Evolutionary conservation across 2,329 filamentous ascomycete species (phyloP), one percentile per base, ranked within the genome.

Genomic region (Chaetomium olivaceum): DNA sequence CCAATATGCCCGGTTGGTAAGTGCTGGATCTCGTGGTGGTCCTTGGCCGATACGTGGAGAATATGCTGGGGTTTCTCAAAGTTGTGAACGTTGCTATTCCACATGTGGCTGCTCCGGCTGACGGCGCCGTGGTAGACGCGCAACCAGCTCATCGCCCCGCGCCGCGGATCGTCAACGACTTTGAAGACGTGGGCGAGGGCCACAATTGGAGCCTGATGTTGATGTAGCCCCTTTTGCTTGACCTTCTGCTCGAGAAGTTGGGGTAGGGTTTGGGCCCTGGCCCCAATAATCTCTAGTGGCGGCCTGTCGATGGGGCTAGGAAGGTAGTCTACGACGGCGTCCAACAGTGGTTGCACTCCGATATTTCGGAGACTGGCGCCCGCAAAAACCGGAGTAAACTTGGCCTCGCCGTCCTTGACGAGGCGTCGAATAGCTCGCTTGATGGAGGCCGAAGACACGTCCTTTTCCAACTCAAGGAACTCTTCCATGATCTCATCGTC

Each of bases 301-400:
- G 92, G 91, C 21, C 91, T 84, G 74, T 97, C 92, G 1, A 83
- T 79, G 0, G 95, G 95, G 69, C 88, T 91, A 0, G 95, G 95
- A 2, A 98, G 82, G 55, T 97, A 89, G 73, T 97, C 91, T 9
- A 92, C 87, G 14, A 98, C 88, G 46, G 92, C 92, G 76, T 98
- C 93, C 61, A 98, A 85, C 25, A 99, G 82, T 31, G 93, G 92
- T 76, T 97, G 92, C 4, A 98, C 93, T 8, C 95, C 95, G 68
- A 98, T 92, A 70, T 98, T 97, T 51, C 91, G 88, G 77, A 98
- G 93, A 76, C 93, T 97, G 5, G 94, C 93, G 2, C 94, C 94
- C 0, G 92, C 92, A 77, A 97, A 96, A 0, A 97, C 85, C 0
- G 94, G 94, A 52, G 95, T 90, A 21, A 96, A 81, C n/a, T 80